These are phyloP conservation scores for Colletotrichum orbiculare DNA, from an alignment of 2,329 filamentous ascomycete genomes.

Conservation along the genomic window DNA sequence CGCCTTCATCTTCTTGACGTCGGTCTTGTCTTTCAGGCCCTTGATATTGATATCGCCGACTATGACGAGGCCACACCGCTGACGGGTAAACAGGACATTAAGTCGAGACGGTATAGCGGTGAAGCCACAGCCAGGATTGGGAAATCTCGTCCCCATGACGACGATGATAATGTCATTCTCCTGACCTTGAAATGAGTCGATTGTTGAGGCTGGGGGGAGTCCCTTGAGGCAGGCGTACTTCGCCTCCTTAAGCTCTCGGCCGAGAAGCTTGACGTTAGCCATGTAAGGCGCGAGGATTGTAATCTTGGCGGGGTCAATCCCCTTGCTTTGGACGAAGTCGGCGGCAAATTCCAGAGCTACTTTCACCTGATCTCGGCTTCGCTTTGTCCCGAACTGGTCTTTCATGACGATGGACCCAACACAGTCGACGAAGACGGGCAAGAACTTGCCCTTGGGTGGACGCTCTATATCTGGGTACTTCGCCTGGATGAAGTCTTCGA, in stretches of 20 bases:
- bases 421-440: slow-evolving; percentile 40
- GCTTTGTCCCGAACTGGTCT: slow-evolving; percentile 5
- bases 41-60: slow-evolving; percentile 39
- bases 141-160: slow-evolving; percentile 36
- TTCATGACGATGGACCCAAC: neutral
- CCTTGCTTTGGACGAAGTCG: slow-evolving; percentile 27
- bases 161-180: slow-evolving; percentile 40
- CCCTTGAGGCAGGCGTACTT: slow-evolving; percentile 25
- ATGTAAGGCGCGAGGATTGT: slow-evolving; percentile 38
- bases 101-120: slow-evolving; percentile 26
- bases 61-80: slow-evolving; percentile 36
- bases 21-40: neutral
- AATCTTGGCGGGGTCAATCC: slow-evolving; percentile 29
- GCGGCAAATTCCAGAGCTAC: slow-evolving; percentile 24
- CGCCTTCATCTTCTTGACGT: neutral
- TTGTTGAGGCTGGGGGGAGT: slow-evolving; percentile 31
- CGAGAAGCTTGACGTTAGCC: slow-evolving; percentile 34
- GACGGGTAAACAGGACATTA: slow-evolving; percentile 37
- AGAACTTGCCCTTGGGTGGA: slow-evolving; percentile 21
- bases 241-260: slow-evolving; percentile 17
- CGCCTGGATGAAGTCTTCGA: slow-evolving; percentile 5
- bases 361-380: neutral
- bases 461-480: slow-evolving; percentile 1
- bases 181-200: slow-evolving; percentile 41
- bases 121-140: slow-evolving; percentile 34